Base-by-base conservation (phyloP, 1,284 basidiomycete genomes). In the Rhodotorula sp. region DNA sequence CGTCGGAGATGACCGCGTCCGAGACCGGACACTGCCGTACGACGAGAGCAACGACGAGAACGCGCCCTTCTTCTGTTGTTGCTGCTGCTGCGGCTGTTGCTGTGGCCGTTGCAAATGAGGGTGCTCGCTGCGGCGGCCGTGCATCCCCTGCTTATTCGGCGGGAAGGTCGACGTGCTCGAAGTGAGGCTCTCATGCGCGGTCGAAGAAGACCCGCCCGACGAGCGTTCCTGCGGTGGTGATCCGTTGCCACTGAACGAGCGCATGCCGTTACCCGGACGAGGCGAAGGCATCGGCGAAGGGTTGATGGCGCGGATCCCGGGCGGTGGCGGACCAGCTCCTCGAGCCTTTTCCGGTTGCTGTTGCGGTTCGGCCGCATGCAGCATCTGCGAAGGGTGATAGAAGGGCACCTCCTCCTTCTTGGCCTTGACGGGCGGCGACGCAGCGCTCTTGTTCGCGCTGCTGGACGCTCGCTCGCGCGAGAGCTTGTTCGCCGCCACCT, bases 341-440 rank as follows among this genome's bases (percentile, higher is more conserved):
- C n/a, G 39, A 15, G n/a, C 15, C 23, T 29, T 43, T 5, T 39
- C 43, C 23, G 51, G n/a, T 1, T 10, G 51, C 54, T 34, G 62
- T 18, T 43, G n/a, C 46, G 46, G 46, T 29, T 15, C 52, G 62
- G 64, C 31, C 16, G 57, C 29, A 15, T 62, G 46, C 8, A 61
- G 43, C 59, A 43, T 51, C 46, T 67, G 66, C 39, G 66, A 67
- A 8, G 66, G 66, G 54, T 67, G 66, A 52, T 57, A 67, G 46
- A 67, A 67, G 26, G 59, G 47, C 60, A 49, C 60, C n/a, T 57
- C 46, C 31, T 34, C 29, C 60, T 67, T 67, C 66, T 62, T 67
- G 29, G 51, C 20, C 59, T 61, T 61, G 26, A 29, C 29, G 3
- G 59, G 43, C 39, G 59, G 20, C 3, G 58, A n/a, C 14, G 46